Percentiles rank a stretch among this genome's conserved stretches.
phyloP scores from a whole-genome alignment of 2,329 filamentous ascomycete genomes.

The Fusarium staphyleae region DNA sequence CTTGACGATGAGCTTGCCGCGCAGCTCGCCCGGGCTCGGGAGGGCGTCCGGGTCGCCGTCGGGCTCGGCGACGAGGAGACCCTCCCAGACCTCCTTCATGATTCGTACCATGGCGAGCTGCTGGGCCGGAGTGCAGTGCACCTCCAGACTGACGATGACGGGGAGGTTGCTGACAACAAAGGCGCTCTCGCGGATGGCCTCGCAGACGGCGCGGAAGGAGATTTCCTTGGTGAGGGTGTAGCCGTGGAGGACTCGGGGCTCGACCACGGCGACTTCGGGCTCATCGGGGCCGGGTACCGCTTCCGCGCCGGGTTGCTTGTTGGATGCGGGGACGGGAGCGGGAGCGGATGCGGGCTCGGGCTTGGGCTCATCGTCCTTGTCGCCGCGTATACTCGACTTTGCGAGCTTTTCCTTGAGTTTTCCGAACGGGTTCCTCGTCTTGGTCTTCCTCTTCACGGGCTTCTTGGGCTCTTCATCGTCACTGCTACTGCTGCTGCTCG shows the following conservation, averaged over 20 bases:
- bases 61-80: constrained; percentile 67
- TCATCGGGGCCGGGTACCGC: constrained; percentile 22
- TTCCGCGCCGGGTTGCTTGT: constrained; percentile 5
- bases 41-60: constrained; percentile 58
- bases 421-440: constrained; percentile 62
- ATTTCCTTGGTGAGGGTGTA: constrained; percentile 92
- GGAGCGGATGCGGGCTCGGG: constrained; percentile 7
- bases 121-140: constrained; percentile 82
- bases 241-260: constrained; percentile 84
- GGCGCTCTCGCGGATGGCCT: constrained; percentile 78
- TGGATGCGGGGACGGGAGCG: not conserved
- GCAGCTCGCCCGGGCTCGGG: constrained; percentile 73
- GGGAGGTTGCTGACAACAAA: constrained; percentile 80
- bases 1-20: constrained; percentile 83
- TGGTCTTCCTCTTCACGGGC: constrained; percentile 57
- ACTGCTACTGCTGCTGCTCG: constrained; percentile 53
- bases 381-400: constrained; percentile 55
- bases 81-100: constrained; percentile 85
- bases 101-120: constrained; percentile 92
- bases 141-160: constrained; percentile 92
- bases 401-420: constrained; percentile 68
- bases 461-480: constrained; percentile 57
- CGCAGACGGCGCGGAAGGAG: constrained; percentile 84
- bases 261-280: constrained; percentile 51
- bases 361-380: constrained; percentile 34